Evolutionary conservation across 352 stramenopile species (phyloP).

Genomic region (Blastocystis sp.): DNA sequence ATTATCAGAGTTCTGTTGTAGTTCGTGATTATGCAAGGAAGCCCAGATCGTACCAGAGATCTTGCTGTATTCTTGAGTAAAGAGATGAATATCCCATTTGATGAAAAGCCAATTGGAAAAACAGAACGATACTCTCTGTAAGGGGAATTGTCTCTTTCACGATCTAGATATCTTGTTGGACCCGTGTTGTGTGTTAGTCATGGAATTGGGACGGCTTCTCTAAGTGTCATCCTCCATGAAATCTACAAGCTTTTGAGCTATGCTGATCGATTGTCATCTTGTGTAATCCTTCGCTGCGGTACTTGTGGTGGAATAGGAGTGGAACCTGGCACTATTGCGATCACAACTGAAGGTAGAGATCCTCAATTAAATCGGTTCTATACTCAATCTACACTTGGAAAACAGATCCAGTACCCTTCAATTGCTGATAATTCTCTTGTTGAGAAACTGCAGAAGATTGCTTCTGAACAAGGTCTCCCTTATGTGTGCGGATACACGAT

Average conservation of each 20-base stretch:
- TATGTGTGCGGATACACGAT: slow-evolving; percentile 15
- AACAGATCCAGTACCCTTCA: slow-evolving; percentile 3
- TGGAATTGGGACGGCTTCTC: slow-evolving; percentile 50
- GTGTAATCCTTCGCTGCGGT: slow-evolving; percentile 1
- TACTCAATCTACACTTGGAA: background rate
- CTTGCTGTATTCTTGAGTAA: background rate
- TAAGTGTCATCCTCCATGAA: slow-evolving; percentile 48
- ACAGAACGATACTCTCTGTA: slow-evolving; percentile 57
- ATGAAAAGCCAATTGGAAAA: slow-evolving; percentile 40
- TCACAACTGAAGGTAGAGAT: slow-evolving; percentile 11
- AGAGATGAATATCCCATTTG: slow-evolving; percentile 24
- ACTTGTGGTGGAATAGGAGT: slow-evolving; percentile 45
- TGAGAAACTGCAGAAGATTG: background rate
- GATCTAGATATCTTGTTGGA: slow-evolving; percentile 32
- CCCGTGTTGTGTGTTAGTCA: slow-evolving; percentile 9
- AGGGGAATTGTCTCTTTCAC: background rate
- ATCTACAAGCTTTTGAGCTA: slow-evolving; percentile 41
- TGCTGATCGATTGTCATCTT: background rate
- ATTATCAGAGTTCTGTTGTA: background rate
- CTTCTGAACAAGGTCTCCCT: background rate
- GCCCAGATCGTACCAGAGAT: background rate
- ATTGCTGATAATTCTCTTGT: background rate
- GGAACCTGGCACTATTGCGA: slow-evolving; percentile 14
- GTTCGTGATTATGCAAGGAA: slow-evolving; percentile 60
- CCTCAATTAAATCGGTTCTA: slow-evolving; percentile 38